Evolutionary conservation across 2,329 filamentous ascomycete genomes (phyloP).

Genomic region (Nothophoma quercina): DNA sequence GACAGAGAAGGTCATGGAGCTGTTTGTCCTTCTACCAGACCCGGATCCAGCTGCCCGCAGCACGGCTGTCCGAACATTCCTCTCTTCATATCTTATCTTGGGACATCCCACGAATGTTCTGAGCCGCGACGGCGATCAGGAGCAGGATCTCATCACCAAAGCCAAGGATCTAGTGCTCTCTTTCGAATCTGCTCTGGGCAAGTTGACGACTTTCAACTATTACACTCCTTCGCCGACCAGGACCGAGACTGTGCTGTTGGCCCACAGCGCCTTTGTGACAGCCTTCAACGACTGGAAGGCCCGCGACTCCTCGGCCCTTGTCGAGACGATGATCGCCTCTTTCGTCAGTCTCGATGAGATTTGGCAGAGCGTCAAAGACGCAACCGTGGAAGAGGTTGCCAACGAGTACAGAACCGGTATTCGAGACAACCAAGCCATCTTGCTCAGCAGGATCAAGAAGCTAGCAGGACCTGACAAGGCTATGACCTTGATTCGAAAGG

Average conservation of each 20-base stretch:
- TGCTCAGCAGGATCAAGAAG: conserved; percentile 81
- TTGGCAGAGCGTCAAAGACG: conserved; percentile 82
- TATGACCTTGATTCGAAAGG: conserved; percentile 75
- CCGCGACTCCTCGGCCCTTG: conserved; percentile 76
- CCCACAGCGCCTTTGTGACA: conserved; percentile 77
- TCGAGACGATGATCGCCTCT: conserved; percentile 85
- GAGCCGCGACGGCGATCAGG: conserved; percentile 73
- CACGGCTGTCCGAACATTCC: conserved; percentile 74
- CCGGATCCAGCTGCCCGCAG: conserved; percentile 70
- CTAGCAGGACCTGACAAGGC: conserved; percentile 75
- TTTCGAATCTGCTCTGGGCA: conserved; percentile 77
- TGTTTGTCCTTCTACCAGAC: conserved; percentile 67
- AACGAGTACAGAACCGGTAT: conserved; percentile 82
- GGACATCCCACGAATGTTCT: conserved; percentile 81
- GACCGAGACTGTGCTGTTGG: conserved; percentile 69
- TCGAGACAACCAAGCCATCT: conserved; percentile 78
- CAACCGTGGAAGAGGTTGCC: conserved; percentile 74
- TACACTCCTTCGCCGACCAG: conserved; percentile 71
- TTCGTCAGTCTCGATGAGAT: conserved; percentile 86
- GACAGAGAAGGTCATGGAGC: conserved; percentile 71
- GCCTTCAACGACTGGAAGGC: conserved; percentile 87
- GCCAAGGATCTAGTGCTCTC: conserved; percentile 77
- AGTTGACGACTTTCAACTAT: conserved; percentile 70
- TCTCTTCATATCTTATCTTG: conserved; percentile 81
- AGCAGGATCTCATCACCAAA: conserved; percentile 77